Evolutionary conservation across 345 rosid species (phyloP).

Genomic region (Linum tenue): DNA sequence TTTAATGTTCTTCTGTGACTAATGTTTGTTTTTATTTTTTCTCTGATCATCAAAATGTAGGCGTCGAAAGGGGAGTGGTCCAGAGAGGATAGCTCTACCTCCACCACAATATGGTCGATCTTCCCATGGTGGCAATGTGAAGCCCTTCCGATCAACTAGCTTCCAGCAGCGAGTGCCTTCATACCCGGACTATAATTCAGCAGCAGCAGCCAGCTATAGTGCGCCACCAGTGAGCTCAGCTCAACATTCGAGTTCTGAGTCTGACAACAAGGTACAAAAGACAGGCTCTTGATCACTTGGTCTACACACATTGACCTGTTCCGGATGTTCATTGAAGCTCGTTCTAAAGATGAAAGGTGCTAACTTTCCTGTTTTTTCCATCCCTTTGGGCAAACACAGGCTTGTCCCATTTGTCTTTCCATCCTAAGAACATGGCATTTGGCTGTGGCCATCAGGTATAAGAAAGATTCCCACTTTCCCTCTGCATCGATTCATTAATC

Average conservation of each 20-base stretch:
- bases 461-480: not conserved
- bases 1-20: not conserved
- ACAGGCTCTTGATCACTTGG: not conserved
- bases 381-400: conserved; percentile 20
- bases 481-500: not conserved
- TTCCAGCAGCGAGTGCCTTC: conserved; percentile 24
- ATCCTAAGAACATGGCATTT: conserved; percentile 66
- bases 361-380: not conserved
- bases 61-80: conserved; percentile 33
- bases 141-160: conserved; percentile 27
- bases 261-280: conserved; percentile 42
- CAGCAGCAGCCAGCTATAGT: conserved; percentile 5
- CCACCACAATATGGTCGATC: conserved; percentile 53
- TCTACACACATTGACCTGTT: not conserved
- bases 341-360: not conserved
- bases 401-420: conserved; percentile 62
- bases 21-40: conserved; percentile 12
- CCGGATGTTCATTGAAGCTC: not conserved
- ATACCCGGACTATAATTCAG: conserved; percentile 15
- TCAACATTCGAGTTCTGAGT: conserved; percentile 24
- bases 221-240: conserved; percentile 23
- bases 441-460: conserved; percentile 82
- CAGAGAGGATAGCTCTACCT: conserved; percentile 63
- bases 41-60: conserved; percentile 21
- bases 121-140: conserved; percentile 22